Base-by-base conservation (phyloP, 768 basidiomycete genomes). In the Naematelia encephala region DNA sequence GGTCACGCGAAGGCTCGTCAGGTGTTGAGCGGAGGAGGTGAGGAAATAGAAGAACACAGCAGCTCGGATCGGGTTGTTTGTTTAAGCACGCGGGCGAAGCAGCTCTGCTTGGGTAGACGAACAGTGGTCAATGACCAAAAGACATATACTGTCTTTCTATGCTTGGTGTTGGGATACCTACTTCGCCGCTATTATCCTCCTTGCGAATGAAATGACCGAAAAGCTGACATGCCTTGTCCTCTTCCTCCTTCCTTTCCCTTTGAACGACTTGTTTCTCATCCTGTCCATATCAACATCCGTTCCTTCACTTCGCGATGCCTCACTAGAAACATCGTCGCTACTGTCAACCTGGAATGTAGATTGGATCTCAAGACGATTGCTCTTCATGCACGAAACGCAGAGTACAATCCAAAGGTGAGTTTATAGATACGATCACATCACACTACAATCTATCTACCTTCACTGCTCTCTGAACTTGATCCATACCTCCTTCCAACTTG, bases 331-430 rank as follows among this genome's bases (percentile, higher is more conserved):
- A 98, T 98, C 61, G 96, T 99, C 66, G 94, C 96, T 4, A 99
- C 96, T 4, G 94, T 98, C 78, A 98, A 97, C 73, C 84, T 99
- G 25, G 94, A 96, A 78, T 97, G 93, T 65, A 85, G 93, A 42
- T 82, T 99, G 50, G 96, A 98, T 78, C 81, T 99, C 55, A 99
- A 99, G 84, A 98, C 96, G 54, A 99, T 98, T 60, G 94, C 96
- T 10, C 80, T 98, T 59, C 94, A 99, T 68, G 96, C 96, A 1
- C 84, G 96, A 60, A 99, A 99, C 77, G 96, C 96, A 28, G 96
- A 99, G 81, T 99, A 99, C 78, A 98, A 98, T 77, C 96, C 96
- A 51, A 97, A 99, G 91, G 96, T 98, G 84, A 80, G 90, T 88
- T 82, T n/a, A n/a, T n/a, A n/a, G n/a, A n/a, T 43, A 11, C 39